Base-by-base conservation (phyloP, 2,329 filamentous ascomycete species). In the Colletotrichum zoysiae region DNA sequence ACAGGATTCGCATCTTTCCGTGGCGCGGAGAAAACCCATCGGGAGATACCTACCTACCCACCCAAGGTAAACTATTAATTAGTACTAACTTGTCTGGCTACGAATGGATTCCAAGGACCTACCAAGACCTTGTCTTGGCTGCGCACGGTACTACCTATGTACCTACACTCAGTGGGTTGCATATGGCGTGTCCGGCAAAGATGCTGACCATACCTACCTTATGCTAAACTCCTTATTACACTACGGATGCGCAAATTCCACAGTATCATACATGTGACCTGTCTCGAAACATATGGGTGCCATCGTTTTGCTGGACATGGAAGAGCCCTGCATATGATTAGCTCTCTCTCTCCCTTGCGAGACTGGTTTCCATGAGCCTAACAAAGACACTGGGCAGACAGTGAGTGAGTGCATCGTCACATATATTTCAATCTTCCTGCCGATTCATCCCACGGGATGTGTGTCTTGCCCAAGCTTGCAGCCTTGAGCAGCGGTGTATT, bases 1-100 rank as follows among this genome's bases (percentile, higher is more conserved):
- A 11, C 30, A 33, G 6, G 40, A 26, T 18, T 57, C 23, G 30
- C 18, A 56, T n/a, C 33, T 16, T 40, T 1, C 16, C 8, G 6
- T 57, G 35, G 33, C 55, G 35, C 55, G 55, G 55, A 57, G 35
- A 57, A 57, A 57, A 40, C 55, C 55, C 55, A 57, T 57, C 55
- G 55, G 55, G 3, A 23, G 12, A 46, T 46, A 44, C 5, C 4
- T 20, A 20, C 14, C 40, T 42, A 44, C 16, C 16, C 7, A 30
- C 3, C 30, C 8, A 38, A 46, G 42, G 42, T 11, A 46, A 8
- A 14, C 18, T 44, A 44, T 4, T 30, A 2, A 44, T 4, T 30
- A 2, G 30, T 30, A 30, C 30, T 30, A 30, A 30, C 30, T 30
- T 30, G 4, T 30, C 30, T 30, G 30, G 44, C 18, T 46, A 44